Evolutionary conservation across 73 alveolate species (phyloP).

Genomic region (Diophrys appendiculata): DNA sequence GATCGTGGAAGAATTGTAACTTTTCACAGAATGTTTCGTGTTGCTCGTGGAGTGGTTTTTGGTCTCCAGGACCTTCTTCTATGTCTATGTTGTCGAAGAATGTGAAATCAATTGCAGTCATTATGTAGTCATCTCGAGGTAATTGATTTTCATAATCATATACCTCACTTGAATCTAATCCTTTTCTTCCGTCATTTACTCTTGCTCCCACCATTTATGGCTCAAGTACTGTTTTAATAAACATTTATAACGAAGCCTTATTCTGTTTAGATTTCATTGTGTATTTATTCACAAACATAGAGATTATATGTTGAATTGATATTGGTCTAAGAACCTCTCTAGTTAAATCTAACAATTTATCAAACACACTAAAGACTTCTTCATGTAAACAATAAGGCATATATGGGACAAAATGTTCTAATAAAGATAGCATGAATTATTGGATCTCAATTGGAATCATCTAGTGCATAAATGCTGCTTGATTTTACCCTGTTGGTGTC

Average conservation of each 20-base stretch:
- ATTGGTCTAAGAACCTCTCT: neutral
- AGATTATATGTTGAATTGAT: neutral
- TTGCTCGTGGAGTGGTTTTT: slow-evolving; percentile 15
- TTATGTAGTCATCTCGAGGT: slow-evolving; percentile 30
- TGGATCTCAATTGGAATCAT: neutral
- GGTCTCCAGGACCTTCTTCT: slow-evolving; percentile 13
- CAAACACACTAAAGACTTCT: slow-evolving; percentile 54
- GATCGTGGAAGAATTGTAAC: slow-evolving; percentile 47
- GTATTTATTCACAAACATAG: slow-evolving; percentile 10
- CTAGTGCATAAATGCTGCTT: neutral
- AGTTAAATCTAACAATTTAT: slow-evolving; percentile 21
- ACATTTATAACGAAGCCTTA: slow-evolving; percentile 4
- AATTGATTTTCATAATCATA: neutral
- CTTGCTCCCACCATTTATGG: slow-evolving; percentile 6
- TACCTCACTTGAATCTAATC: neutral
- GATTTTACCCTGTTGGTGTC: neutral
- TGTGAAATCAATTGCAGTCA: slow-evolving; percentile 31
- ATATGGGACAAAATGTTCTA: slow-evolving; percentile 2
- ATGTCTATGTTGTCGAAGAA: slow-evolving; percentile 56
- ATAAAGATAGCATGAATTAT: slow-evolving; percentile 6
- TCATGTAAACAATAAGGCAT: slow-evolving; percentile 57
- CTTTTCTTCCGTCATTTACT: slow-evolving; percentile 5
- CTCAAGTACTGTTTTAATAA: slow-evolving; percentile 41
- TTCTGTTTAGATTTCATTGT: slow-evolving; percentile 38
- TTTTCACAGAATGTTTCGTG: slow-evolving; percentile 47